Evolutionary conservation across 2,329 filamentous ascomycete genomes (phyloP).

Genomic region (Fusarium subtropicale): DNA sequence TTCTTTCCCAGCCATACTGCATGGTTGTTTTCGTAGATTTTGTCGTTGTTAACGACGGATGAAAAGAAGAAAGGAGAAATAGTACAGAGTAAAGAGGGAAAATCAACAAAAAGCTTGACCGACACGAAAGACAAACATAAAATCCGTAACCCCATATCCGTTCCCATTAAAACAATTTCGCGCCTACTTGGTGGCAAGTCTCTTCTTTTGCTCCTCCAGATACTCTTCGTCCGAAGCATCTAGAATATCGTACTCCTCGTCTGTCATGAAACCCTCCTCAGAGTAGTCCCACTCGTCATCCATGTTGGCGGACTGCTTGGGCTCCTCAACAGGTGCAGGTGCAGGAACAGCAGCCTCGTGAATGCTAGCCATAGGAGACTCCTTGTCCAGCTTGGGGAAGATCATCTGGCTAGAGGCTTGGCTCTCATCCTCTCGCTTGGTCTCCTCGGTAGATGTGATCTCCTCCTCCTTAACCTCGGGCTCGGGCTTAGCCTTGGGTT

Average conservation of each 20-base stretch:
- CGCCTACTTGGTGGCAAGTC: constrained; percentile 53
- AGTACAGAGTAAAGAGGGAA: constrained; percentile 43
- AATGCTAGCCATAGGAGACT: constrained; percentile 85
- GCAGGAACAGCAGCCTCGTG: constrained; percentile 72
- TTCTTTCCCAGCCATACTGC: constrained; percentile 14
- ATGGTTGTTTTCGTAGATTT: constrained; percentile 12
- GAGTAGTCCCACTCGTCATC: constrained; percentile 73
- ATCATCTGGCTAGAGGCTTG: constrained; percentile 75
- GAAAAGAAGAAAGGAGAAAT: constrained; percentile 41
- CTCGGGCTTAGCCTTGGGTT: constrained; percentile 37
- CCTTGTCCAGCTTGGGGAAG: constrained; percentile 95
- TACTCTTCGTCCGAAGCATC: constrained; percentile 94
- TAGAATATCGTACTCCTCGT: constrained; percentile 97
- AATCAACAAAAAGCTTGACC: constrained; percentile 26
- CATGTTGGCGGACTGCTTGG: constrained; percentile 61
- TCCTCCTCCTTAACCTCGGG: constrained; percentile 45
- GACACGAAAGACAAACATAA: constrained; percentile 24
- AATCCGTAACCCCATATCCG: constrained; percentile 42
- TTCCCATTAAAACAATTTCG: constrained; percentile 30
- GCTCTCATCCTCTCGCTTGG: constrained; percentile 51
- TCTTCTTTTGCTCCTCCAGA: constrained; percentile 65
- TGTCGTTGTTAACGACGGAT: constrained; percentile 15
- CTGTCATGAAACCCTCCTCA: constrained; percentile 86
- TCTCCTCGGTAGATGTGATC: constrained; percentile 32
- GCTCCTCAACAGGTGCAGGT: constrained; percentile 65